Evolutionary conservation across 1,139 yeast species (phyloP).

Genomic region (Scheffersomyces quercinus): DNA sequence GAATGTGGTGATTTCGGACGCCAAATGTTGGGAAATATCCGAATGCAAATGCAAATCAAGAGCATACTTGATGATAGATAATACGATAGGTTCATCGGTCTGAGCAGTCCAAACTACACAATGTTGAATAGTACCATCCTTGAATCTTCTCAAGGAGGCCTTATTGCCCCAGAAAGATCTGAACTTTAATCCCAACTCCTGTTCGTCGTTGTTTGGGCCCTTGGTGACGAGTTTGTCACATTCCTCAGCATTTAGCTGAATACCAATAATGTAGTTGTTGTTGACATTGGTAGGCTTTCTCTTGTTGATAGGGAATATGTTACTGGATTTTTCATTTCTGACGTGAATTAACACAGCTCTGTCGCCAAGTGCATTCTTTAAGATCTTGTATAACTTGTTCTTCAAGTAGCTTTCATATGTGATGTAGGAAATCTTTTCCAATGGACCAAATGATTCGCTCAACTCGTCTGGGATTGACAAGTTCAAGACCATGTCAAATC

Average conservation of each 20-base stretch:
- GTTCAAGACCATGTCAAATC: slow-evolving; percentile 64
- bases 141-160: slow-evolving; percentile 85
- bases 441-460: slow-evolving; percentile 57
- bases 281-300: slow-evolving; percentile 50
- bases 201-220: slow-evolving; percentile 74
- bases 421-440: slow-evolving; percentile 71
- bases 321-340: slow-evolving; percentile 23
- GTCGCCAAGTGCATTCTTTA: slow-evolving; percentile 66
- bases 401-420: slow-evolving; percentile 68
- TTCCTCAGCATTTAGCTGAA: slow-evolving; percentile 70
- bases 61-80: slow-evolving; percentile 63
- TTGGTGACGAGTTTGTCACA: slow-evolving; percentile 79
- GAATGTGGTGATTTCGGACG: slow-evolving; percentile 44
- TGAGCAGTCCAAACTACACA: slow-evolving; percentile 81
- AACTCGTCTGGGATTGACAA: slow-evolving; percentile 45
- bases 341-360: slow-evolving; percentile 54
- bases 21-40: slow-evolving; percentile 41
- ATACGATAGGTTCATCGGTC: slow-evolving; percentile 64
- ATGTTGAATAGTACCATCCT: slow-evolving; percentile 85
- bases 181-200: slow-evolving; percentile 61
- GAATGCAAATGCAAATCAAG: slow-evolving; percentile 63
- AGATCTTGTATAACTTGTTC: slow-evolving; percentile 58
- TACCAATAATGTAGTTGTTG: slow-evolving; percentile 54
- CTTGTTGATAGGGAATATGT: slow-evolving; percentile 51
- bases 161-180: slow-evolving; percentile 87